Percentiles rank a stretch among this genome's conserved stretches.
phyloP scores from a whole-genome alignment of 2,329 filamentous ascomycete species.

The Botryotinia narcissicola region DNA sequence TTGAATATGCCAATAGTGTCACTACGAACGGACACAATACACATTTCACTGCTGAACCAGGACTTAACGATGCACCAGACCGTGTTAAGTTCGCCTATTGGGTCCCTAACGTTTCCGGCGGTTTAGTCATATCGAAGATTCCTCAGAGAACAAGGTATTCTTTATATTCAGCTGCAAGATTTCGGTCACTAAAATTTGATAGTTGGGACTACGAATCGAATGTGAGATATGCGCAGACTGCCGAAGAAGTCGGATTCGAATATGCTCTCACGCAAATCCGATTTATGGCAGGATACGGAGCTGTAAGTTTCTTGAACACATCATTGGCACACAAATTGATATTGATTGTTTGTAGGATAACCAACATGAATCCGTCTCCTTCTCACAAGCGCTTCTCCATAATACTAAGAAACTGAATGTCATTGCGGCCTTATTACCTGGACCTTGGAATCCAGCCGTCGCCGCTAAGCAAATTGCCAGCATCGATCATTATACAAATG shows the following conservation, averaged over 20 bases:
- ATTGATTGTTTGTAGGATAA: slow-evolving; percentile 35
- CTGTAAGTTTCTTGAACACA: slow-evolving; percentile 31
- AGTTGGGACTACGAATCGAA: slow-evolving; percentile 50
- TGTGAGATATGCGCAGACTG: slow-evolving; percentile 48
- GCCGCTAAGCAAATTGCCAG: slow-evolving; percentile 54
- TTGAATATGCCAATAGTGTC: slow-evolving; percentile 1
- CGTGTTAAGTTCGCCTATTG: slow-evolving; percentile 51
- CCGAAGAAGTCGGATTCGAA: slow-evolving; percentile 50
- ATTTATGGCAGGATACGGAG: slow-evolving; percentile 51
- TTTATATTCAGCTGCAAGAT: background rate
- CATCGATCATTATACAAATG: slow-evolving; percentile 52
- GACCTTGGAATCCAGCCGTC: slow-evolving; percentile 50
- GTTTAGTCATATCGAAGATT: slow-evolving; percentile 52
- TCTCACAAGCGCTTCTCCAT: slow-evolving; percentile 50
- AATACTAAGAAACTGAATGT: slow-evolving; percentile 49
- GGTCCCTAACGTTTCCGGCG: slow-evolving; percentile 54
- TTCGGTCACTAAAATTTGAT: background rate
- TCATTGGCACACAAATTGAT: background rate
- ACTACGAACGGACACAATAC: slow-evolving; percentile 18
- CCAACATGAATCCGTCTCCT: slow-evolving; percentile 52
- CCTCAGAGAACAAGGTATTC: slow-evolving; percentile 44
- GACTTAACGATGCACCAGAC: slow-evolving; percentile 45
- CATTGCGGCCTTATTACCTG: slow-evolving; percentile 51
- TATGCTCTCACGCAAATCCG: slow-evolving; percentile 52
- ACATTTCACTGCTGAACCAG: slow-evolving; percentile 34